Evolutionary conservation across 148 eudicot genomes (phyloP), one percentile per base, ranked within the genome.

Genomic region (Bassia scoparia): DNA sequence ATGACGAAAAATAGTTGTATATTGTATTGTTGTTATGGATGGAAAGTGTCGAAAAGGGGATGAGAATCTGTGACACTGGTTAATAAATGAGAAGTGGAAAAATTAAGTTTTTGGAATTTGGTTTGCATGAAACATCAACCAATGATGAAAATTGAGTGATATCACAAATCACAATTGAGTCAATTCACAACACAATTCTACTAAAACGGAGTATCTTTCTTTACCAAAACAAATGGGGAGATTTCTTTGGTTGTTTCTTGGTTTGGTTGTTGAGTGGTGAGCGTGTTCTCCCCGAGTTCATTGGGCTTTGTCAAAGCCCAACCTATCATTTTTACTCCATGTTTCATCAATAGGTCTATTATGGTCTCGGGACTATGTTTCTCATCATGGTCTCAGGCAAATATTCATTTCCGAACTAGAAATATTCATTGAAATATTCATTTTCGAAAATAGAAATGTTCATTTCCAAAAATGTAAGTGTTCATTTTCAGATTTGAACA

Each of bases 211-310:
- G n/a, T n/a, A n/a, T n/a, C n/a, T n/a, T n/a, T n/a, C n/a, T n/a
- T n/a, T n/a, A n/a, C n/a, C n/a, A n/a, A n/a, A n/a, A n/a, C n/a
- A n/a, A n/a, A n/a, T n/a, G n/a, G n/a, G n/a, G n/a, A n/a, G n/a
- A n/a, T n/a, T n/a, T n/a, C n/a, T n/a, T n/a, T n/a, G 69, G 69
- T 43, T 43, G 18, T 4, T 66, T 66, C 53, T 62, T 33, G 1
- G 3, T 17, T 65, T 65, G 68, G 50, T 7, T 31, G 8, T 29
- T 31, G 50, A 10, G 17, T 17, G 3, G 30, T 24, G 61, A 76
- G 55, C 74, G 74, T 69, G 74, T 61, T 37, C n/a, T 35, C 37
- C 65, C 26, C 26, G 49, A 35, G 61, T 59, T 59, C 78, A 58
- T 67, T n/a, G 66, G 46, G 64, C 54, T 27, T 54, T 12, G 2